Base-by-base conservation (phyloP, 371 early-diverging fungal genomes). In the Syncephalastrum sp. region DNA sequence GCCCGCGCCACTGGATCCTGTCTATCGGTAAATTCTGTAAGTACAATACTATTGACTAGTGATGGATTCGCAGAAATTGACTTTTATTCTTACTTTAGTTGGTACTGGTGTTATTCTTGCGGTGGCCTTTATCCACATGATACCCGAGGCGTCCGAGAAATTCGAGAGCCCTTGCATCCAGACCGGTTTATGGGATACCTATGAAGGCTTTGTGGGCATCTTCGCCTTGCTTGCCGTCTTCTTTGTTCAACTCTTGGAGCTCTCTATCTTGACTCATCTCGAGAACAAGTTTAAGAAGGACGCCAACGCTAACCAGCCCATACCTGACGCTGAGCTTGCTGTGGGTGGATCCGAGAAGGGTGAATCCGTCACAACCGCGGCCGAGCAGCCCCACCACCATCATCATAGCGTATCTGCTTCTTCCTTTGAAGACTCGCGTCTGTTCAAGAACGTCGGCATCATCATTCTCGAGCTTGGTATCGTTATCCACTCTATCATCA, bases 381-480 rank as follows among this genome's bases (percentile, higher is more conserved):
- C 38, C 8, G 38, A 33, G 10, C 38, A 33, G 38, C 38, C 38
- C 1, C 38, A 33, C 38, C 38, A 33, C 38, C 38, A 33, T 33
- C 38, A 33, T 2, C 38, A 33, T 12, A 33, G 38, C 38, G 38
- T 33, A 5, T 8, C 38, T 33, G 38, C 38, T 33, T 33, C 38
- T 10, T 33, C 38, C 0, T 33, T 33, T 33, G 38, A 33, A 33
- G 38, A 33, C 38, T 33, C 38, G 38, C 38, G 38, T 10, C 38
- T 33, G 1, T 67, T 70, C 29, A 57, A 64, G 25, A 71, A 67
- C 54, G 60, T 78, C 50, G 77, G 78, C 45, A 82, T 79, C 0
- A 61, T 82, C 45, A 77, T 94, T 47, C 78, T 96, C n/a, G 96
- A 96, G 63, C 55, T 87, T 14, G 93, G 95, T 56, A 90, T 96